Percentiles rank a stretch among this genome's conserved stretches.
These are phyloP conservation scores for Hortiboletus flavorubellus DNA, from an alignment of 768 basidiomycete species.

Conservation along the genomic window DNA sequence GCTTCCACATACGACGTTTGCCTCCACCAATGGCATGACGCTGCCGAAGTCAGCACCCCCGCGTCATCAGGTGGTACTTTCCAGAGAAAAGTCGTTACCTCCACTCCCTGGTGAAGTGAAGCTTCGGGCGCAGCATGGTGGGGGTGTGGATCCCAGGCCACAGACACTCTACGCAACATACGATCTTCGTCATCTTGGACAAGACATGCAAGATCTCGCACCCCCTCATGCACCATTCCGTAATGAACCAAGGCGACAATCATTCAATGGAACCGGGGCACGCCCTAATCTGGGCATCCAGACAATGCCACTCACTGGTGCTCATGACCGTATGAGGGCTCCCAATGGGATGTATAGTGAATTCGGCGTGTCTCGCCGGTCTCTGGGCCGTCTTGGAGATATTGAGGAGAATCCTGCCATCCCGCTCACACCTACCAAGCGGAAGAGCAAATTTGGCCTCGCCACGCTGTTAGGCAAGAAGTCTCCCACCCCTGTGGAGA, in stretches of 20 bases:
- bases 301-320: conserved; percentile 43
- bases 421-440: conserved; percentile 46
- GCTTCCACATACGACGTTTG: conserved; percentile 35
- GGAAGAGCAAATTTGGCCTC: conserved; percentile 73
- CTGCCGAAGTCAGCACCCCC: conserved; percentile 21
- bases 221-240: conserved; percentile 68
- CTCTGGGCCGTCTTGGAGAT: conserved; percentile 41
- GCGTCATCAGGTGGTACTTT: conserved; percentile 25
- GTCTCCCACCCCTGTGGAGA: conserved; percentile 25
- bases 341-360: conserved; percentile 58
- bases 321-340: conserved; percentile 33
- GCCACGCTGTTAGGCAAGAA: conserved; percentile 64
- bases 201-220: conserved; percentile 45
- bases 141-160: conserved; percentile 48
- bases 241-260: conserved; percentile 64
- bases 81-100: conserved; percentile 73
- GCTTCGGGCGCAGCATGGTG: conserved; percentile 34
- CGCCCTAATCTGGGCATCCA: conserved; percentile 52
- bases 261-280: conserved; percentile 65
- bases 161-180: conserved; percentile 63
- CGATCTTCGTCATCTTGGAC: conserved; percentile 51
- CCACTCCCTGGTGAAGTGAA: conserved; percentile 64
- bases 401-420: conserved; percentile 27
- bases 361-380: conserved; percentile 66
- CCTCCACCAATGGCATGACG: conserved; percentile 32